Base-by-base conservation (phyloP, 2,329 filamentous ascomycete genomes). In the Verticillium tricorpus region DNA sequence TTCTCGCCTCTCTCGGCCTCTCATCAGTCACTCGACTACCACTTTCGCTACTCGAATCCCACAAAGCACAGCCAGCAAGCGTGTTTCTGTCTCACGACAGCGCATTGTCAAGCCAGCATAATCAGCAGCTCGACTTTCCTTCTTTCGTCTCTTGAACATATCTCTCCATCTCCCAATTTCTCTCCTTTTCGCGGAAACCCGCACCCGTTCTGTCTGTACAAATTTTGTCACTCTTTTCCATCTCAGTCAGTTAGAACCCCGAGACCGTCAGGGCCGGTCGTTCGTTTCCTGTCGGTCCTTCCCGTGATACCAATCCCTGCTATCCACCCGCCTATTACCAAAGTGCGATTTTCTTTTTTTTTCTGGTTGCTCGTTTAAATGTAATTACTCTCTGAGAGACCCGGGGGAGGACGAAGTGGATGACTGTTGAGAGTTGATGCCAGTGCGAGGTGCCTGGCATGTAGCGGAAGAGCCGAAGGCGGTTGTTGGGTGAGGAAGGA, bases 241-340 rank as follows among this genome's bases (percentile, higher is more conserved):
- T 52, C 45, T 15, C n/a, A 22, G 45, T 52, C 45, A 52, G 45
- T 19, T 52, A 52, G 45, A 52, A 52, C 45, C 45, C 39, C 45
- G 45, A 63, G 64, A 66, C 64, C 59, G 35, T 61, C 64, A 58
- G 63, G 64, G 61, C 62, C 61, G 64, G 64, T 66, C 64, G 60
- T 66, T 65, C 63, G 58, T 50, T 66, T 66, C 64, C 56, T 62
- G 52, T 66, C 64, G 63, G 63, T 66, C 63, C 40, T 63, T 65
- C 59, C 63, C 61, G 58, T 65, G 64, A 65, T 64, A 65, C 64
- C 64, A 64, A 17, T 5, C 39, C 32, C 56, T 56, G 25, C 28
- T 34, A 56, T 52, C 45, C n/a, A 19, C 15, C 54, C 54, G 28
- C 31, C 25, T 32, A 31, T 56, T 56, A 32, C 31, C 28, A 34